Evolutionary conservation across 805 yeast species (phyloP).

Genomic region (Kodamaea fukazawae): DNA sequence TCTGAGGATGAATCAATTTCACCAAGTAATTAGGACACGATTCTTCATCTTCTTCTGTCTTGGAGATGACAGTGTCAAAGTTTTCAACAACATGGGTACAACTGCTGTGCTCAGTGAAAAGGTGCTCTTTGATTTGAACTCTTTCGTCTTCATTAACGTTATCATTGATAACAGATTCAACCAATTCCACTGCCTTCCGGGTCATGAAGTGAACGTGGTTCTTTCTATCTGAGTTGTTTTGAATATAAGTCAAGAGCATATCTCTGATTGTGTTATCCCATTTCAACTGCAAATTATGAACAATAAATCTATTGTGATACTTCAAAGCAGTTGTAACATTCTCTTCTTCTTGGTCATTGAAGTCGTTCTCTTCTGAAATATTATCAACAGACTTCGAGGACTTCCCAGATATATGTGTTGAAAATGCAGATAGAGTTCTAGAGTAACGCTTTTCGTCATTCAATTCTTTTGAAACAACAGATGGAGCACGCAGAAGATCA

Average conservation of each 20-base stretch:
- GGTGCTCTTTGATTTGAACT: conserved; percentile 18
- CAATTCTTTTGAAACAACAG: conserved; percentile 2
- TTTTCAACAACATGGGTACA: conserved; percentile 39
- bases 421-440: conserved; percentile 26
- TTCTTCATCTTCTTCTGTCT: conserved; percentile 39
- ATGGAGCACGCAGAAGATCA: conserved; percentile 5
- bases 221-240: conserved; percentile 42
- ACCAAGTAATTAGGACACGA: conserved; percentile 58
- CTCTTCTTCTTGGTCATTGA: not conserved
- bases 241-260: conserved; percentile 55
- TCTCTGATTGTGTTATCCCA: conserved; percentile 77
- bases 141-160: conserved; percentile 14
- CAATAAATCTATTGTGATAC: conserved; percentile 66
- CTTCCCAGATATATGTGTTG: conserved; percentile 23
- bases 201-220: conserved; percentile 46
- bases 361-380: not conserved
- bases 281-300: conserved; percentile 69
- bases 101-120: conserved; percentile 14
- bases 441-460: conserved; percentile 12
- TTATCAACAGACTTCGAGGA: not conserved
- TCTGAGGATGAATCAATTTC: conserved; percentile 75
- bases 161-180: conserved; percentile 38
- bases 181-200: conserved; percentile 47
- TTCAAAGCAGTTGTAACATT: conserved; percentile 16
- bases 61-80: conserved; percentile 54